Conservation (phyloP, 106 monocot species). For the Phalaenopsis equestris region DNA sequence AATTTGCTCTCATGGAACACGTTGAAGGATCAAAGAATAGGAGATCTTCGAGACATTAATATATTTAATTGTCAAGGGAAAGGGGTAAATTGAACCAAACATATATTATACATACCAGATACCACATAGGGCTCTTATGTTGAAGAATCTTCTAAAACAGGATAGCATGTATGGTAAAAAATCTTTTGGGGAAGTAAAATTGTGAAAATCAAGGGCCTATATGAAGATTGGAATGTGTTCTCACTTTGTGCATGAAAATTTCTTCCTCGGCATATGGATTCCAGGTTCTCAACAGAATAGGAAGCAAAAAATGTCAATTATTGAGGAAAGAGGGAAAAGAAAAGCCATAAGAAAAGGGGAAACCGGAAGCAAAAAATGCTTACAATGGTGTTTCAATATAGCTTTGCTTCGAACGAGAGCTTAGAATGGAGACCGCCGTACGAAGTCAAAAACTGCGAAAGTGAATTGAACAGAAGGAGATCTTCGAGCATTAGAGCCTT, state of each 20-base stretch:
- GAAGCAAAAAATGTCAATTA: conserved; percentile 88
- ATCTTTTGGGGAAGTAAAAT: neutral
- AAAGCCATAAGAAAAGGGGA: no score
- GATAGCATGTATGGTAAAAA: neutral
- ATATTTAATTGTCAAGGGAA: no score
- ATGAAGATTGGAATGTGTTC: conserved; percentile 39
- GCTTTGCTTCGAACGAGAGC: no score
- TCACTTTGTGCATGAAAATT: conserved; percentile 96
- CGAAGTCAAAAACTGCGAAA: no score
- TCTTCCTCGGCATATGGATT: conserved; percentile 88
- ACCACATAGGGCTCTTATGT: neutral
- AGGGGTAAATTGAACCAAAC: neutral
- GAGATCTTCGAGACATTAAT: neutral
- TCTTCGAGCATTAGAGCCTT: no score
- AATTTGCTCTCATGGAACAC: no score
- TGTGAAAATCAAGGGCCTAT: neutral
- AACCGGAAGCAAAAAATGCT: no score
- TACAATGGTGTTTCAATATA: no score
- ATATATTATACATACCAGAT: neutral
- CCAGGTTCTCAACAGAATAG: conserved; percentile 84
- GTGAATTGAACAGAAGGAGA: no score
- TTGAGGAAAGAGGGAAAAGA: no score
- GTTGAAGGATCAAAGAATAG: neutral
- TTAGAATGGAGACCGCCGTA: no score
- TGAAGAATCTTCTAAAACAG: neutral